Base-by-base conservation (phyloP, 305 asterid genomes). In the Rubia tinctorum region DNA sequence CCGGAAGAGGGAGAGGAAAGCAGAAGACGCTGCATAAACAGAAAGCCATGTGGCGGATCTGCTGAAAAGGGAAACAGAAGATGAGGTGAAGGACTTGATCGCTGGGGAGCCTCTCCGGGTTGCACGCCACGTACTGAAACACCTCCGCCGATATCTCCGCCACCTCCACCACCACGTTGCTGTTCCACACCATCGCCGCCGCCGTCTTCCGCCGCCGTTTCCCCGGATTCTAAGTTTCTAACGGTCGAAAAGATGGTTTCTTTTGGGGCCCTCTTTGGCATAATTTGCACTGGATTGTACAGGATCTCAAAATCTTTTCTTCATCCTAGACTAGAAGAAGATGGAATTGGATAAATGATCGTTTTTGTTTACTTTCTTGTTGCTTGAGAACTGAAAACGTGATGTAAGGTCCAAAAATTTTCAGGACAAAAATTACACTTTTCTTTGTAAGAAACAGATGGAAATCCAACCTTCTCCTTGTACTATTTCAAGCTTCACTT, bases 71-170 rank as follows among this genome's bases (percentile, higher is more conserved):
- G 84, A 87, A 79, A 73, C 89, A 86, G 79, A 86, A 90, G 68
- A 90, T 82, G 76, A 88, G 96, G 78, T 80, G 82, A 63, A 90
- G 90, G 67, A 87, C 90, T 75, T 90, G 88, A 61, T 90, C 87
- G 80, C 78, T 71, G 84, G 85, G 84, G 72, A 90, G 84, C 66
- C 84, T 80, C 77, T 90, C 89, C 0, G 96, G 96, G 61, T 88
- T 90, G 85, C 96, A 90, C 6, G 92, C 92, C 62, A 88, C 68
- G 88, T 83, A 88, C 73, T 90, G 95, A 56, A 87, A 90, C 3
- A 79, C 83, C 22, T 83, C 70, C 0, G 92, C 96, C 68, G 96
- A 88, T 14, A 87, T 69, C 81, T 81, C 84, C 0, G 95, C 96
- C 73, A 90, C 96, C 56, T 78, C 81, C 62, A 82, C 86, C 77